Base-by-base conservation (phyloP, 1,139 yeast genomes). In the Taiozyma sp. region DNA sequence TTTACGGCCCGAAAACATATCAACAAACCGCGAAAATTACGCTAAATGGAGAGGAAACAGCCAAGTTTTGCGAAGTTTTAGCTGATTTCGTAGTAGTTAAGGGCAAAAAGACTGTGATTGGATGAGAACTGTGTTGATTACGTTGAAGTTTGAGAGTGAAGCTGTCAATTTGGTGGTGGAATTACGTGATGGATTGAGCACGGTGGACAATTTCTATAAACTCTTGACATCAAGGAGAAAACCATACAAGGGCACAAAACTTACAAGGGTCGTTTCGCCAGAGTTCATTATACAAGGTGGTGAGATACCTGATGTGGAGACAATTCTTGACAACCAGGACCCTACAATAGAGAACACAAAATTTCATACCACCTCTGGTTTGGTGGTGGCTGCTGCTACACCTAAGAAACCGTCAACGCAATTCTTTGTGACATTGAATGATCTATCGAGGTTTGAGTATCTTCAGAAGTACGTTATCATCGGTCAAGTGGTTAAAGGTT, bases 271-370 rank as follows among this genome's bases (percentile, higher is more conserved):
- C 1, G 14, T 47, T 16, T 40, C 50, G 1, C 50, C 50, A n/a
- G 50, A 47, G 13, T 47, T 47, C 16, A 22, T 47, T 1, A 28
- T 47, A 3, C 50, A 47, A 47, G 50, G 50, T 26, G 50, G 50
- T 24, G 22, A 16, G 5, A 41, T 41, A 16, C 26, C 11, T 3
- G 24, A 11, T 8, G 21, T 40, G 2, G 40, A 19, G 6, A 16
- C 24, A 19, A 21, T 37, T 19, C 24, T 21, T 37, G 26, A 37
- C 7, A 14, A 19, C 5, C 8, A 6, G 10, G 24, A 32, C 19
- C 19, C 6, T 6, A n/a, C 30, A 16, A 7, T 13, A 10, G 22
- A n/a, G 19, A 35, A 8, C 4, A 19, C 26, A 19, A 10, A 19
- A 9, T 14, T 19, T 4, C 1, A 19, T 10, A 21, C 19, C 2